Conservation (phyloP, 2,329 filamentous ascomycete species). For the Botrytis sinoallii region DNA sequence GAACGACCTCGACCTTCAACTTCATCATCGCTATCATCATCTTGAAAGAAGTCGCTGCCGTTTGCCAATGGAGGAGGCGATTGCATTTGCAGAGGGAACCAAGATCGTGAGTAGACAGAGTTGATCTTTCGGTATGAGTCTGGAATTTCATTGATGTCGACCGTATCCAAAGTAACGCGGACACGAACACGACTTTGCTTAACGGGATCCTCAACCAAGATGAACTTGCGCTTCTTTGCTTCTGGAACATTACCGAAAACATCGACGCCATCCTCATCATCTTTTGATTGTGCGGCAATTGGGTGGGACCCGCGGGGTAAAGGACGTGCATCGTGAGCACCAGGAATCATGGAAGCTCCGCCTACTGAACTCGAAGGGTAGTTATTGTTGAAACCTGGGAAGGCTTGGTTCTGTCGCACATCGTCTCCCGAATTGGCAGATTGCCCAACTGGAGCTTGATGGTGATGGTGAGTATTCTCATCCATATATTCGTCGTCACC, state of each 20-base stretch:
- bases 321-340: slow-evolving; percentile 47
- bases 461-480: slow-evolving; percentile 65
- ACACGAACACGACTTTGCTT: slow-evolving; percentile 80
- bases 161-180: slow-evolving; percentile 86
- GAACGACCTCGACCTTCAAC: slow-evolving; percentile 35
- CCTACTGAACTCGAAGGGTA: slow-evolving; percentile 59
- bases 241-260: slow-evolving; percentile 88
- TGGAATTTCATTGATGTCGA: slow-evolving; percentile 93
- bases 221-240: slow-evolving; percentile 92
- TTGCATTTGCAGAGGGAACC: slow-evolving; percentile 92
- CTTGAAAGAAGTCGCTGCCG: slow-evolving; percentile 70
- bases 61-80: slow-evolving; percentile 74
- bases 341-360: slow-evolving; percentile 59
- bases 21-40: slow-evolving; percentile 60
- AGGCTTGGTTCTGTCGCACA: slow-evolving; percentile 71
- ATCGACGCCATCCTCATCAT: slow-evolving; percentile 55
- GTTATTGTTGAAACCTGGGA: slow-evolving; percentile 62
- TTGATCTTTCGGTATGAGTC: slow-evolving; percentile 90
- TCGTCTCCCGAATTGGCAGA: slow-evolving; percentile 56
- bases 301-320: slow-evolving; percentile 44
- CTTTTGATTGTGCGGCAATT: slow-evolving; percentile 36
- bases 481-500: slow-evolving; percentile 62
- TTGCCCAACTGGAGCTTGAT: slow-evolving; percentile 56
- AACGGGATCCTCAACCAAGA: slow-evolving; percentile 86
- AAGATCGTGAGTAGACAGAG: slow-evolving; percentile 86